A percentile compares a stretch with the other conserved stretches of the same genome.
Conservation (phyloP, 2,329 filamentous ascomycete genomes). For the Apiospora sp. region DNA sequence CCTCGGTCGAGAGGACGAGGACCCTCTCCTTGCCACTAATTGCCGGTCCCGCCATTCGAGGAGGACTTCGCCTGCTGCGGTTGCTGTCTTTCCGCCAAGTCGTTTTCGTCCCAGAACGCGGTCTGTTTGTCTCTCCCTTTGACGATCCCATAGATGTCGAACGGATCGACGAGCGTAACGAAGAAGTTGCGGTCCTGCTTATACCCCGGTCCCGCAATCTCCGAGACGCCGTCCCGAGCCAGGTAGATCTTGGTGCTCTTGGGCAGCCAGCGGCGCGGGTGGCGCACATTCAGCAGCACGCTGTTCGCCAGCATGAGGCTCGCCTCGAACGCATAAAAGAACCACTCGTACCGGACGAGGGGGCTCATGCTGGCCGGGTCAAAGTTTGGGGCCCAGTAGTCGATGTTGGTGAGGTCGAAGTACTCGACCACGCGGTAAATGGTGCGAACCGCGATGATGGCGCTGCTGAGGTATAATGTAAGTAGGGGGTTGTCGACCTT, state of each 20-base stretch:
- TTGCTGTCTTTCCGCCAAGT: not conserved
- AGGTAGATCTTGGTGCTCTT: slow-evolving; percentile 58
- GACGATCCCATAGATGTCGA: slow-evolving; percentile 47
- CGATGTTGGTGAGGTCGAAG: slow-evolving; percentile 55
- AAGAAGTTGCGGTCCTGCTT: slow-evolving; percentile 55
- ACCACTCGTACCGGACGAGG: slow-evolving; percentile 64
- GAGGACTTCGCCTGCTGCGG: not conserved
- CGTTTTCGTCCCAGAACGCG: slow-evolving; percentile 45
- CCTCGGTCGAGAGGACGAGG: not conserved
- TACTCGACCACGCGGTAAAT: slow-evolving; percentile 68
- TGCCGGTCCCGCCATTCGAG: not conserved
- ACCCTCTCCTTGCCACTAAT: not conserved
- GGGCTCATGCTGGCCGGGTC: slow-evolving; percentile 49
- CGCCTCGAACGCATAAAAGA: slow-evolving; percentile 66
- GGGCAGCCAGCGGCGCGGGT: slow-evolving; percentile 61
- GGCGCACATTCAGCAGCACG: slow-evolving; percentile 57
- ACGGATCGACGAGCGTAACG: slow-evolving; percentile 51
- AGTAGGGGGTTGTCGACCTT: slow-evolving; percentile 48
- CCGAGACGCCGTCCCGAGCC: slow-evolving; percentile 55
- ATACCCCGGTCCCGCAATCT: slow-evolving; percentile 58
- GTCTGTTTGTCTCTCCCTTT: slow-evolving; percentile 43
- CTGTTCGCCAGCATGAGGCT: slow-evolving; percentile 60
- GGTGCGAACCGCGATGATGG: slow-evolving; percentile 60
- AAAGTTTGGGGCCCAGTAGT: slow-evolving; percentile 48
- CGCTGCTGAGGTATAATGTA: slow-evolving; percentile 59